Base-by-base conservation (phyloP, 2,329 filamentous ascomycete genomes). In the Septoria petroselini region DNA sequence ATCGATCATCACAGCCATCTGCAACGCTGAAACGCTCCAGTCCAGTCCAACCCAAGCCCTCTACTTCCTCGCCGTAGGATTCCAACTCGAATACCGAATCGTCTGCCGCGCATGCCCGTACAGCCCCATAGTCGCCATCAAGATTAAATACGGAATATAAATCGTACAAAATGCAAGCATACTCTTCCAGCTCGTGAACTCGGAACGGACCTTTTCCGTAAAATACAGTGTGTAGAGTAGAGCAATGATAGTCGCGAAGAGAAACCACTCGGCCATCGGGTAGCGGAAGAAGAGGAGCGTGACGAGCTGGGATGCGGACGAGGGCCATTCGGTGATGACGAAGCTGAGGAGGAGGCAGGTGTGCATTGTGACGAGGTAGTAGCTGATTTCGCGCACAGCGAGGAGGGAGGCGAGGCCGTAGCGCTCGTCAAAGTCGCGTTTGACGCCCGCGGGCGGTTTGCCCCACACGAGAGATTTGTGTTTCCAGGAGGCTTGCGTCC, bases 351-450 rank as follows among this genome's bases (percentile, higher is more conserved):
- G 68, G 1, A 76, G 63, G 55, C 73, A 76, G 2, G 69, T 70
- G 58, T 76, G 75, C 54, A 75, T 73, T 2, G 73, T 73, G 35
- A 76, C 72, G 11, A 76, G 67, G 46, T 76, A 76, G 54, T 76
- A 76, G 41, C 69, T 72, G 33, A 68, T 60, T 54, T 76, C 74
- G 19, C 74, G 70, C 25, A 75, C 69, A 15, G 73, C 61, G 1
- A 76, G 67, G 4, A 76, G 59, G 1, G 72, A 75, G 2, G 75
- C 52, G 3, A 76, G 62, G 8, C 74, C 74, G 40, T 74, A 71
- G 5, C 74, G 70, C 40, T 68, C 65, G 14, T 60, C 68, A 34
- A 68, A 62, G 21, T 51, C 65, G 1, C 73, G 68, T 42, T 68
- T 67, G 23, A 27, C 23, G 39, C 65, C 65, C 29, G 66, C 60